These are phyloP conservation scores for Exsudoporus frostii DNA, from an alignment of 768 basidiomycete species.

Conservation along the genomic window DNA sequence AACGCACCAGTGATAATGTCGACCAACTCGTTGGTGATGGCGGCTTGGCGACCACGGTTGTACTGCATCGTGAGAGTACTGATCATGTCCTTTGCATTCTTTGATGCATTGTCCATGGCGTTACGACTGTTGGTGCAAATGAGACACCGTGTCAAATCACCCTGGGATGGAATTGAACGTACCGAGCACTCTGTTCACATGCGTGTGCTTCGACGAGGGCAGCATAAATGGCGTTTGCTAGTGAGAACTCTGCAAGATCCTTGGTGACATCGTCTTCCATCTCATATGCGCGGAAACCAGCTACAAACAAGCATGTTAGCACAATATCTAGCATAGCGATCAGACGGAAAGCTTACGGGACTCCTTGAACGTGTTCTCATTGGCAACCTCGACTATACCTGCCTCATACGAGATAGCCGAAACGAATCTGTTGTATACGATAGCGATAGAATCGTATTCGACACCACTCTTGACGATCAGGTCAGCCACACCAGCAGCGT, in stretches of 20 bases:
- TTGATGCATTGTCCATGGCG: slow-evolving; percentile 99
- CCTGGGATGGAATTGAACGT: slow-evolving; percentile 13
- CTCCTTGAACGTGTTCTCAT: slow-evolving; percentile 76
- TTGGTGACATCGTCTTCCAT: slow-evolving; percentile 95
- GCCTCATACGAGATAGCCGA: slow-evolving; percentile 92
- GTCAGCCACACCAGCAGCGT: slow-evolving; percentile 93
- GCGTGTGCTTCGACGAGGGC: slow-evolving; percentile 94
- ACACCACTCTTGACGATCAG: slow-evolving; percentile 81
- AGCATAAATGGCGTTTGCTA: slow-evolving; percentile 95
- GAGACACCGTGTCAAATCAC: background rate
- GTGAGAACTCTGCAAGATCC: slow-evolving; percentile 91
- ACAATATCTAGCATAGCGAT: background rate
- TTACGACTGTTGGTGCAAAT: slow-evolving; percentile 56
- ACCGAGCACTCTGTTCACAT: slow-evolving; percentile 92
- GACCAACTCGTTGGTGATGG: slow-evolving; percentile 93
- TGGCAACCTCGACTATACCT: slow-evolving; percentile 70
- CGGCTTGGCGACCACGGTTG: slow-evolving; percentile 97
- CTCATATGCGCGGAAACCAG: slow-evolving; percentile 93
- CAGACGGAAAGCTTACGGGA: slow-evolving; percentile 53
- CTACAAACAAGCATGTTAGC: slow-evolving; percentile 34
- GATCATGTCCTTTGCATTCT: slow-evolving; percentile 98
- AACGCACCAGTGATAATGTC: slow-evolving; percentile 85
- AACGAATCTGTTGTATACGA: slow-evolving; percentile 83
- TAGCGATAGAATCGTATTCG: slow-evolving; percentile 79
- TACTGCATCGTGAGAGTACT: slow-evolving; percentile 84